Base-by-base conservation (phyloP, 2,329 filamentous ascomycete genomes). In the Colletotrichum godetiae region DNA sequence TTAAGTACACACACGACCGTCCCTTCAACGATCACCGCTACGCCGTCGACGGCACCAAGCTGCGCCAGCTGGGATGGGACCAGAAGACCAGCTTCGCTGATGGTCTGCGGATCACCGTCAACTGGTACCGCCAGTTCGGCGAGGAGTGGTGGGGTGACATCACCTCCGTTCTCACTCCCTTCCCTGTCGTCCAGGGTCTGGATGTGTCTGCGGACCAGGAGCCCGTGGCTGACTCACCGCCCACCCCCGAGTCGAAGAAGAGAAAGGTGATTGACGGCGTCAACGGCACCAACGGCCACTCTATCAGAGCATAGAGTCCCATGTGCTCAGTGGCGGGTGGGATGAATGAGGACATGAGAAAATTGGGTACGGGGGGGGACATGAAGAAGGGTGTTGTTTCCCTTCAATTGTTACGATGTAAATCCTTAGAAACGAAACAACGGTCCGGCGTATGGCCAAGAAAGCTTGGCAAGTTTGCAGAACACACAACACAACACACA, bases 21-120 rank as follows among this genome's bases (percentile, higher is more conserved):
- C 94, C 93, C 0, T 96, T 93, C 84, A 94, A 94, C 81, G 93
- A 95, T 81, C 88, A 91, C 78, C 87, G 92, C 49, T 95, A 94
- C 78, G 92, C 92, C 12, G 91, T 94, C 2, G 91, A 94, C 79
- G 92, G 90, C 42, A 89, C 88, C 66, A 94, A 94, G 82, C 86
- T 94, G 76, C 84, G 88, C 52, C 83, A 87, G 74, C 85, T 95
- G 5, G 93, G 92, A 27, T 94, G 92, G 93, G 85, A 88, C 67
- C 93, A 93, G 80, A 90, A 90, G 81, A 92, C 89, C 2, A 84
- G 82, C 64, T 92, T 95, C 73, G 87, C 87, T 19, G 87, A 92
- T 2, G 93, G 93, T 8, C 83, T 95, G 68, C 84, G 83, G 71
- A 85, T 84, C 60, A 94, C 92, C 0, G 91, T 94, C 19, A 87